Conservation (phyloP, 2,329 filamentous ascomycete genomes). For the Penicillium occitanis region DNA sequence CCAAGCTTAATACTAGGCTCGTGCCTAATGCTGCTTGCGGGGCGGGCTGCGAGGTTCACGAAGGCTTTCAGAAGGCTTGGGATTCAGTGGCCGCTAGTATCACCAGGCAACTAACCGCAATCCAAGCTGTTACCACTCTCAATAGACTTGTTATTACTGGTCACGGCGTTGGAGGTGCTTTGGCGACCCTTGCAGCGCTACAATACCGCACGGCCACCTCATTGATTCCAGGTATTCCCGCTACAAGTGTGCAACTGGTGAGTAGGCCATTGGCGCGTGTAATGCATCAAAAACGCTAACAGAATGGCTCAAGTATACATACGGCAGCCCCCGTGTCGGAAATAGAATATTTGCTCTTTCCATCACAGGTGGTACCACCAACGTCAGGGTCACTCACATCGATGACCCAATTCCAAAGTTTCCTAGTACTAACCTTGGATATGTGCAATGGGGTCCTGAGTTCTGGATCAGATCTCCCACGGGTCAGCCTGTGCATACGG, state of each 20-base stretch:
- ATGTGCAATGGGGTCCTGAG: conserved; percentile 40
- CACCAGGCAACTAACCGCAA: conserved; percentile 36
- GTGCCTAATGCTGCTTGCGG: conserved; percentile 39
- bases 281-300: not conserved
- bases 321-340: conserved; percentile 45
- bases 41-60: conserved; percentile 37
- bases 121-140: conserved; percentile 41
- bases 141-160: conserved; percentile 44
- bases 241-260: not conserved
- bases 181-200: conserved; percentile 48
- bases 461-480: conserved; percentile 42
- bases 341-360: conserved; percentile 40
- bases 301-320: conserved; percentile 39
- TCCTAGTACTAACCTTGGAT: conserved; percentile 36
- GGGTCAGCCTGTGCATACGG: conserved; percentile 30
- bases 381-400: conserved; percentile 36
- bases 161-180: conserved; percentile 51
- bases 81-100: conserved; percentile 32
- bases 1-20: conserved; percentile 30
- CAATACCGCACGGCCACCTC: conserved; percentile 36
- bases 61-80: conserved; percentile 52
- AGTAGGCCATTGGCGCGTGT: not conserved
- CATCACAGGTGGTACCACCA: conserved; percentile 32
- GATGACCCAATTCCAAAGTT: conserved; percentile 42
- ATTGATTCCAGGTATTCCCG: conserved; percentile 27